phyloP scores from a whole-genome alignment of 192 early-diverging fungal genomes.

The Gaertneriomyces sp. region DNA sequence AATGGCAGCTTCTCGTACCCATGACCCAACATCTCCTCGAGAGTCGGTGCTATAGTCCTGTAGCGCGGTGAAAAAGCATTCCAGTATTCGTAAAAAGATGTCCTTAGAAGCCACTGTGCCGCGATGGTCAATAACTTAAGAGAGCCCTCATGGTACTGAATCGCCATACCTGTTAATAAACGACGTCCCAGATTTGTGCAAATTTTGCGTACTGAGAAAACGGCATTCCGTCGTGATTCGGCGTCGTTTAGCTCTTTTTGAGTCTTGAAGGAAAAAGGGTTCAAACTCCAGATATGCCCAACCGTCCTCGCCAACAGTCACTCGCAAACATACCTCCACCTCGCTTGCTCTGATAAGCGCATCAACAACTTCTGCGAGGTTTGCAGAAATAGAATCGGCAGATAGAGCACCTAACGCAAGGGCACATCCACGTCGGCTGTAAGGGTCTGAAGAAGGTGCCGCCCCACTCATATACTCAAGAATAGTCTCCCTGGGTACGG shows the following conservation, averaged over 20 bases:
- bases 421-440: slow-evolving; percentile 60
- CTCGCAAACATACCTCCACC: slow-evolving; percentile 30
- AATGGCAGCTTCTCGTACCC: slow-evolving; percentile 77
- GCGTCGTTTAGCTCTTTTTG: slow-evolving; percentile 52
- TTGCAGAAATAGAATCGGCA: slow-evolving; percentile 12
- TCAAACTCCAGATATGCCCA: neutral
- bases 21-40: slow-evolving; percentile 94
- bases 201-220: slow-evolving; percentile 47
- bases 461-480: slow-evolving; percentile 31
- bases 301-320: neutral
- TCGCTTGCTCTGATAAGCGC: slow-evolving; percentile 17
- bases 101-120: too few relatives aligned
- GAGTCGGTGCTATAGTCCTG: slow-evolving; percentile 84
- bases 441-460: slow-evolving; percentile 34
- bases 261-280: neutral
- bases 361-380: slow-evolving; percentile 27
- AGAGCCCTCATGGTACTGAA: too few relatives aligned
- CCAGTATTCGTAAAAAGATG: slow-evolving; percentile 44
- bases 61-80: slow-evolving; percentile 61
- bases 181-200: slow-evolving; percentile 8
- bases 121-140: too few relatives aligned
- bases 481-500: slow-evolving; percentile 9
- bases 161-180: neutral
- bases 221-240: slow-evolving; percentile 64
- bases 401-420: slow-evolving; percentile 58